These are phyloP conservation scores for Saturnispora gosingensis DNA, from an alignment of 805 yeast species.

Conservation along the genomic window DNA sequence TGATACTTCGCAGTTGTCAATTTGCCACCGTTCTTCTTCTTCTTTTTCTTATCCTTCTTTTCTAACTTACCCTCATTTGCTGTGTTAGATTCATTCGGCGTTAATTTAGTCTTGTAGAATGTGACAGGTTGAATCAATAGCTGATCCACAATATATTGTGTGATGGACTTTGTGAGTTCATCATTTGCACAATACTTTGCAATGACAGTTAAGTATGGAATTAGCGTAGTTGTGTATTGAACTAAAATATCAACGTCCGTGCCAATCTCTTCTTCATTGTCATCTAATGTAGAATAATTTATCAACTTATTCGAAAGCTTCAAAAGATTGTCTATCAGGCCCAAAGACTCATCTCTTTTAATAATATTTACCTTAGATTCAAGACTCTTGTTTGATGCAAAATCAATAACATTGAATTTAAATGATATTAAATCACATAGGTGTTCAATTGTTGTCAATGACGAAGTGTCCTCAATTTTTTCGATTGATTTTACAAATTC, in stretches of 20 bases:
- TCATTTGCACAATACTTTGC: conserved; percentile 18
- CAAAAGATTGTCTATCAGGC: background rate
- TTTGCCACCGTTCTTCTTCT: background rate
- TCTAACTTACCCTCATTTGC: background rate
- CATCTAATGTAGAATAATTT: background rate
- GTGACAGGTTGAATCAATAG: conserved; percentile 15
- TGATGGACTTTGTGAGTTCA: conserved; percentile 14
- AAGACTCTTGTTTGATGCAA: background rate
- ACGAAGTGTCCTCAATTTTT: background rate
- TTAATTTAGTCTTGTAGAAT: conserved; percentile 7
- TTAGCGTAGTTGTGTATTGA: conserved; percentile 16
- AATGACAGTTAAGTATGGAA: conserved; percentile 20
- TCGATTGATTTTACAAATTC: background rate
- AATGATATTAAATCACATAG: conserved; percentile 3
- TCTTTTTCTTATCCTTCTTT: background rate
- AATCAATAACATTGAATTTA: background rate
- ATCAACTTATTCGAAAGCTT: background rate
- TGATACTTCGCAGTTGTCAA: conserved; percentile 17
- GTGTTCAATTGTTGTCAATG: conserved; percentile 1
- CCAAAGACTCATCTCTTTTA: background rate
- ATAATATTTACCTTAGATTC: background rate
- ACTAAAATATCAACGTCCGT: conserved; percentile 7
- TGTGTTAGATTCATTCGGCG: background rate
- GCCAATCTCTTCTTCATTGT: background rate
- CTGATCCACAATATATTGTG: conserved; percentile 22